phyloP scores from a whole-genome alignment of 441 rosid species.

The Metrosideros polymorpha region DNA sequence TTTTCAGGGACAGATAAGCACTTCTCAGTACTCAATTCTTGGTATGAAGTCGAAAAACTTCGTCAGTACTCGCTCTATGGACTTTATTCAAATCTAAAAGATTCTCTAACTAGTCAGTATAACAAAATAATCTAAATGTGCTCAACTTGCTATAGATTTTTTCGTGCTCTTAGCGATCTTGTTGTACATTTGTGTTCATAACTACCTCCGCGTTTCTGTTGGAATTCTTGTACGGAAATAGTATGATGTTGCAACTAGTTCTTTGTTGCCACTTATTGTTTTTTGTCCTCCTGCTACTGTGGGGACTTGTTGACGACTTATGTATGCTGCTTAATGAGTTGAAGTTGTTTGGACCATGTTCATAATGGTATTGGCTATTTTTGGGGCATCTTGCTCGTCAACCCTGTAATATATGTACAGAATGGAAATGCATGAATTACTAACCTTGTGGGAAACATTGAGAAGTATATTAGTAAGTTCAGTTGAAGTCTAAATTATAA shows the following conservation, averaged over 20 bases:
- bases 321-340: neutral
- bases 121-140: neutral
- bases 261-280: neutral
- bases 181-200: neutral
- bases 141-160: neutral
- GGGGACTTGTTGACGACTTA: neutral
- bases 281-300: neutral
- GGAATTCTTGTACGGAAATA: neutral
- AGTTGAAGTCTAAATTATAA: neutral
- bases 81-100: neutral
- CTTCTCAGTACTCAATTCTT: constrained; percentile 2
- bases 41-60: constrained; percentile 10
- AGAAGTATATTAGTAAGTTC: neutral
- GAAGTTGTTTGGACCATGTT: neutral
- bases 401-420: neutral
- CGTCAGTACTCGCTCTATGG: constrained; percentile 5
- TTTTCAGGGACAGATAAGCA: constrained; percentile 7
- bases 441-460: neutral
- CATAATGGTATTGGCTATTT: neutral
- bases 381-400: neutral
- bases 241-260: neutral
- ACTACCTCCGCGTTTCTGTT: neutral
- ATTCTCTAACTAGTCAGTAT: neutral
- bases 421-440: neutral
- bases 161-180: neutral